Evolutionary conservation across 495 filamentous ascomycete species (phyloP), one percentile per base, ranked within the genome.

Genomic region (Aeminium ludgeri): DNA sequence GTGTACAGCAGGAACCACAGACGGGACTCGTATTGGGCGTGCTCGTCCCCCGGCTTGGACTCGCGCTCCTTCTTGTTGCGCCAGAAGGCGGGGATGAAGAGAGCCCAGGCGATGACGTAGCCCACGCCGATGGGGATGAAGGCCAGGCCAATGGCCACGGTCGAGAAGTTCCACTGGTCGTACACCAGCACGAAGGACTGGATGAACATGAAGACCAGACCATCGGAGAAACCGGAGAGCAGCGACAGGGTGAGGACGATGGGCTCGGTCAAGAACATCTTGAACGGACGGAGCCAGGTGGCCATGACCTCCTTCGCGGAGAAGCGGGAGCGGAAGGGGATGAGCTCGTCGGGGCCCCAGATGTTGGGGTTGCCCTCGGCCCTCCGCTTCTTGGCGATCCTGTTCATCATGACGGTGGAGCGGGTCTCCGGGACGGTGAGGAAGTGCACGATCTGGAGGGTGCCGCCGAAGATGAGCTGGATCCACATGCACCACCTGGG

Each of bases 161-260:
- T 56, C 28, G 59, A 59, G 48, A 82, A 81, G 30, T 57, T 54
- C 74, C 74, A 84, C 44, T 76, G 71, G 18, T 63, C 48, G 51
- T 78, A 82, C 17, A 82, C 76, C 10, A 77, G 62, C 1, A 51
- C 52, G 53, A 80, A 78, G 0, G 70, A 75, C 48, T 82, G 73
- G 45, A 82, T 73, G 59, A 78, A 81, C 57, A 76, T 79, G 65
- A 82, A 85, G 60, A 86, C 79, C 6, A 86, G 66, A n/a, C 79
- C 80, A 47, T 85, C 81, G 19, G 69, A 73, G 65, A 84, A 83
- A 31, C 81, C 80, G 20, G 72, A 78, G 19, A 85, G 74, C 8
- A 83, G 60, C 2, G 78, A 82, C 1, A 86, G 63, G 33, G 64
- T 69, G 3, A 82, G 61, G 5, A 84, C 81, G 49, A 86, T 85